phyloP scores from a whole-genome alignment of 768 basidiomycete species.

The Tulasnella sp. region DNA sequence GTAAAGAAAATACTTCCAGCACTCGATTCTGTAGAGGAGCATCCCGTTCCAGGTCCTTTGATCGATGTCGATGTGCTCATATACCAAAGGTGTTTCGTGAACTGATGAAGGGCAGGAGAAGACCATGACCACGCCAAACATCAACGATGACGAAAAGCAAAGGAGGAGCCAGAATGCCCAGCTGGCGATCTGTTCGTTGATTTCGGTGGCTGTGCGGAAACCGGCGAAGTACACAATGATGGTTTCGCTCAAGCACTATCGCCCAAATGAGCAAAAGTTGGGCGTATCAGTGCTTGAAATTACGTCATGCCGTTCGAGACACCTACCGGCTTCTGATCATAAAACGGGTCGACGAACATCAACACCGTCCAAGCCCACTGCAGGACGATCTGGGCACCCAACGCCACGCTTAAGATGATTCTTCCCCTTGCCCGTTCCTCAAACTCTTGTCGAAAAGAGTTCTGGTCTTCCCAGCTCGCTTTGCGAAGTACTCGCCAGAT shows the following conservation, averaged over 20 bases:
- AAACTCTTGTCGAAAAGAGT: background rate
- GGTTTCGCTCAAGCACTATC: constrained; percentile 1
- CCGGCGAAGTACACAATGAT: constrained; percentile 7
- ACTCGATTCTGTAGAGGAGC: background rate
- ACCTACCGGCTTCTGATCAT: constrained; percentile 4
- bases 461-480: background rate
- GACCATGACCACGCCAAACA: constrained; percentile 12
- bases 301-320: background rate
- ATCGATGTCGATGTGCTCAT: background rate
- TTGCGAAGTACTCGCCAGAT: constrained; percentile 16
- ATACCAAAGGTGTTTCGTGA: background rate
- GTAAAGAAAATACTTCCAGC: background rate
- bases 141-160: background rate
- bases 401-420: constrained; percentile 10
- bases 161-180: constrained; percentile 18
- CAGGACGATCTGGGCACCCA: constrained; percentile 8
- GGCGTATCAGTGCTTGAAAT: background rate
- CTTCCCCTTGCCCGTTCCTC: background rate
- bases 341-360: constrained; percentile 15
- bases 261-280: background rate
- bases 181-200: constrained; percentile 8
- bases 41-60: background rate
- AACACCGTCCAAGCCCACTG: constrained; percentile 16
- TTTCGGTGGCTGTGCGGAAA: background rate
- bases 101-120: background rate